Evolutionary conservation across 768 basidiomycete species (phyloP).

Genomic region (Tricholoma flavovirens): DNA sequence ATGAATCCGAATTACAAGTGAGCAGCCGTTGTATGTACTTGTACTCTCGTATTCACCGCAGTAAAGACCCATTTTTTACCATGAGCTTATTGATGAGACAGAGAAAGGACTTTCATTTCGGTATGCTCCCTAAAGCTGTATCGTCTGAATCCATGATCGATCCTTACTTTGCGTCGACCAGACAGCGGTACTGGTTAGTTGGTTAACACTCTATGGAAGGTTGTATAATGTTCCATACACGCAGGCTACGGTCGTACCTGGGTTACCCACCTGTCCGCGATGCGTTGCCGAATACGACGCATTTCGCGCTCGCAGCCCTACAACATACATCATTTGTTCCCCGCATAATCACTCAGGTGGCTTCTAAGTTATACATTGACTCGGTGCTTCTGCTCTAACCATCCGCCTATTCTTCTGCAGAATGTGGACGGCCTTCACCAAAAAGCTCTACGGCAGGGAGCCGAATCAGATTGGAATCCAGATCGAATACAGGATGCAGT

Average conservation of each 20-base stretch:
- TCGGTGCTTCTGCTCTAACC: conserved; percentile 13
- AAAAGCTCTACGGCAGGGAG: conserved; percentile 52
- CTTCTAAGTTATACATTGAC: not conserved
- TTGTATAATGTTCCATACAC: conserved; percentile 1
- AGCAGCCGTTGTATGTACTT: conserved; percentile 15
- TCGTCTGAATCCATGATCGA: not conserved
- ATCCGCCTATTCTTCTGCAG: conserved; percentile 19
- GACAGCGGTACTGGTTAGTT: conserved; percentile 76
- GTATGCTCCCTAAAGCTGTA: conserved; percentile 23
- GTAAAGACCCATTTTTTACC: conserved; percentile 67
- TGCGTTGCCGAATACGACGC: conserved; percentile 82
- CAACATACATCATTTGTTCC: conserved; percentile 59
- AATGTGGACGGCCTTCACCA: conserved; percentile 95
- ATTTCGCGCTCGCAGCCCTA: conserved; percentile 80
- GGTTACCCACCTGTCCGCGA: conserved; percentile 88
- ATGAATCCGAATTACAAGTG: conserved; percentile 90
- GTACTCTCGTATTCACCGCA: conserved; percentile 2
- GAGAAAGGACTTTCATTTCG: conserved; percentile 65
- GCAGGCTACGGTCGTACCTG: conserved; percentile 66
- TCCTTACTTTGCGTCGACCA: conserved; percentile 20
- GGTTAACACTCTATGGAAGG: conserved; percentile 16
- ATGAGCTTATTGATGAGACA: conserved; percentile 74
- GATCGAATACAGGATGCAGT: conserved; percentile 38
- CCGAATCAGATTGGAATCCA: conserved; percentile 28
- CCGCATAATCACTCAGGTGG: conserved; percentile 73